These are phyloP conservation scores for Penicillium verhagenii DNA, from an alignment of 495 filamentous ascomycete genomes.

Conservation along the genomic window DNA sequence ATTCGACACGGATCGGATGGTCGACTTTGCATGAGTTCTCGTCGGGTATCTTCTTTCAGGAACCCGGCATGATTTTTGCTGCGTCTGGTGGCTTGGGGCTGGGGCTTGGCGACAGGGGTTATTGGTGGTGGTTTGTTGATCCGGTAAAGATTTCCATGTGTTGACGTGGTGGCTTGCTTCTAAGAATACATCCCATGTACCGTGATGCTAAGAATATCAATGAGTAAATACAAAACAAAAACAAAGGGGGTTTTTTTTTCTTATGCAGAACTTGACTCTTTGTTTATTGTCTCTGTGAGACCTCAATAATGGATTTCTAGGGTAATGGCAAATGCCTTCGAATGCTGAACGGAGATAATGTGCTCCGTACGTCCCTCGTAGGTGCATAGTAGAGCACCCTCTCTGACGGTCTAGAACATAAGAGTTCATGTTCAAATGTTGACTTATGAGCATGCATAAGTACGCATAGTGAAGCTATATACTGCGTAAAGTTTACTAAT, in stretches of 20 bases:
- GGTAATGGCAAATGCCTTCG: no score
- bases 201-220: not conserved
- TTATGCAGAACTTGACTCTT: no score
- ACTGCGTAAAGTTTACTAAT: not conserved
- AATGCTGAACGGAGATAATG: no score
- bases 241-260: no score
- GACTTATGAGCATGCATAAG: no score
- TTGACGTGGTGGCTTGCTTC: slow-evolving; percentile 1
- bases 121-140: slow-evolving; percentile 1
- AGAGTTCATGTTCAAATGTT: no score
- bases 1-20: not conserved
- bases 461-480: no score
- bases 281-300: no score
- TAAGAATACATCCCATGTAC: not conserved
- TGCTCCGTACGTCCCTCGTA: no score
- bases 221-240: no score
- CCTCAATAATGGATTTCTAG: not conserved
- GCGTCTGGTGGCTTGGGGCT: slow-evolving; percentile 9
- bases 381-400: no score
- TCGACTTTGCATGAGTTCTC: not conserved
- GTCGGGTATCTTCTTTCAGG: not conserved
- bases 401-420: not conserved
- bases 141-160: not conserved
- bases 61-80: not conserved
- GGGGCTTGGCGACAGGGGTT: not conserved